phyloP scores from a whole-genome alignment of 73 alveolate species.

The Symbiodinium pilosum region DNA sequence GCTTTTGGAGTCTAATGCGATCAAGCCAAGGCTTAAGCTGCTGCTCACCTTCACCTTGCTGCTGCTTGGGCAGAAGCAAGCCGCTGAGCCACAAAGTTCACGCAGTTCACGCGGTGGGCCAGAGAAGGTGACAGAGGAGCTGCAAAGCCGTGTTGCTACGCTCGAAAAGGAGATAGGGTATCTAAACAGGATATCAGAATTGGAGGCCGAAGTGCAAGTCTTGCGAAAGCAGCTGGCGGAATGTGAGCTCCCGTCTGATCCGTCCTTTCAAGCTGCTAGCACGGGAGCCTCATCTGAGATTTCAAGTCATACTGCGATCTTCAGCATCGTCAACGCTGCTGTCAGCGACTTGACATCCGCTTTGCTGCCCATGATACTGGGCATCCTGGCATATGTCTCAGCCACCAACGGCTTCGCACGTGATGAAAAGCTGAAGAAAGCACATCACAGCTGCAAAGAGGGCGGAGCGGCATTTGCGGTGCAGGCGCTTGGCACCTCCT shows the following conservation, averaged over 20 bases:
- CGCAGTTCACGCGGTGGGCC: neutral
- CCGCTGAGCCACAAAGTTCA: neutral
- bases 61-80: neutral
- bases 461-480: neutral
- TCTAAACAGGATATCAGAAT: neutral
- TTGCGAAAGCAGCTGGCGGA: slow-evolving; percentile 15
- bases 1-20: too few relatives aligned
- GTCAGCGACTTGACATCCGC: neutral
- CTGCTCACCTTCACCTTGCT: neutral
- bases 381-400: neutral
- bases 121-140: neutral
- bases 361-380: neutral
- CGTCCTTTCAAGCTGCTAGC: neutral
- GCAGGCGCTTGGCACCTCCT: neutral
- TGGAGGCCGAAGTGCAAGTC: neutral
- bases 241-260: neutral
- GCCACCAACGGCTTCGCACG: neutral
- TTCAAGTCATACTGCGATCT: neutral
- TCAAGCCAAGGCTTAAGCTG: neutral
- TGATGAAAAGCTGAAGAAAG: neutral
- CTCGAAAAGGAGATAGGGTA: neutral
- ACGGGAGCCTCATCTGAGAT: neutral
- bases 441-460: neutral
- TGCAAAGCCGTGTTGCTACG: neutral
- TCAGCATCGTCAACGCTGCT: neutral